phyloP scores from a whole-genome alignment of 306 rosid genomes.

The Carpinus fangiana region DNA sequence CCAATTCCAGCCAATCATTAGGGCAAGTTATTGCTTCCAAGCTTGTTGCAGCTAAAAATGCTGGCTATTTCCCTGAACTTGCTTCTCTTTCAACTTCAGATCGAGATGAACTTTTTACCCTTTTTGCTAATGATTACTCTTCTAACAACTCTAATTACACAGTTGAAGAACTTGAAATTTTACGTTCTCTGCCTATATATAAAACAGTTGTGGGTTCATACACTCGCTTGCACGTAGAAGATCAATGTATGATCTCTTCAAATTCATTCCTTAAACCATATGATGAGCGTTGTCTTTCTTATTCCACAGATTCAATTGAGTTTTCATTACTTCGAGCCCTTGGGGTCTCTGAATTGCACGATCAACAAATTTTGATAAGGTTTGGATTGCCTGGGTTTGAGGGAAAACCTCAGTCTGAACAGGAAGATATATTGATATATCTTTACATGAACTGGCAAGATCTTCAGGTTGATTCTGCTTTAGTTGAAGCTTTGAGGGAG shows the following conservation, averaged over 20 bases:
- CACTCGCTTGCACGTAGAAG: constrained; percentile 62
- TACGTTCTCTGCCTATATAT: constrained; percentile 83
- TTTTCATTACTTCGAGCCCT: constrained; percentile 81
- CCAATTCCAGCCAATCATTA: constrained; percentile 59
- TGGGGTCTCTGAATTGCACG: constrained; percentile 71
- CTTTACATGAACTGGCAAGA: constrained; percentile 83
- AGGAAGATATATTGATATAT: constrained; percentile 74
- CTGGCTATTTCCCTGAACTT: constrained; percentile 82
- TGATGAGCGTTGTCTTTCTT: constrained; percentile 78
- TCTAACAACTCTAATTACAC: constrained; percentile 50
- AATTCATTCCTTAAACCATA: constrained; percentile 75
- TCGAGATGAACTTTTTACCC: constrained; percentile 75
- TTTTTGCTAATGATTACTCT: constrained; percentile 66
- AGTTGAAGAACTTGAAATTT: constrained; percentile 71
- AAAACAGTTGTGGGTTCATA: constrained; percentile 88
- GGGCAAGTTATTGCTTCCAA: constrained; percentile 88
- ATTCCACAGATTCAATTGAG: constrained; percentile 65
- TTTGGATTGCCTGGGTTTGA: constrained; percentile 91
- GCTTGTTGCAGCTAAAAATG: constrained; percentile 80
- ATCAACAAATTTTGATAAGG: constrained; percentile 80
- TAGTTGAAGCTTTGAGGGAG: constrained; percentile 73
- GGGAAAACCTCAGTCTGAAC: constrained; percentile 64
- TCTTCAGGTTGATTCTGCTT: constrained; percentile 69
- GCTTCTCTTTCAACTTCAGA: constrained; percentile 59
- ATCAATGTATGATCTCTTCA: constrained; percentile 85